These are phyloP conservation scores for Pittosporum tobira DNA, from an alignment of 129 eudicot genomes.

Conservation along the genomic window DNA sequence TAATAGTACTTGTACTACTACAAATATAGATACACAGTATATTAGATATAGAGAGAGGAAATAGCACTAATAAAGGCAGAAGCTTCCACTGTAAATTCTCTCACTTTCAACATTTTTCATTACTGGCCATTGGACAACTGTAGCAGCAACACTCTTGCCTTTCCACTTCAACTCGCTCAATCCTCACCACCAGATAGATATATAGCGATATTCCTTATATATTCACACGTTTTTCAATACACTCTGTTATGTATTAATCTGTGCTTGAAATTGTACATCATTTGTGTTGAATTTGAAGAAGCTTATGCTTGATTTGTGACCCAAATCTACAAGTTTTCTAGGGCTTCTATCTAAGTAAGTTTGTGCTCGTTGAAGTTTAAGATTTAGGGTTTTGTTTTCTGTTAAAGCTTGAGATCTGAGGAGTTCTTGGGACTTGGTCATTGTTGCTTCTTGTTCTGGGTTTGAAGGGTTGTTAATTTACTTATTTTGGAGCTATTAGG, in stretches of 20 bases:
- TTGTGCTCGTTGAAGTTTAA: neutral
- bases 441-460: neutral
- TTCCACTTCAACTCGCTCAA: neutral
- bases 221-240: neutral
- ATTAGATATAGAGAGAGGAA: slow-evolving; percentile 1
- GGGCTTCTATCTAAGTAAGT: neutral
- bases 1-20: neutral
- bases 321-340: neutral
- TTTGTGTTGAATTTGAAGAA: neutral
- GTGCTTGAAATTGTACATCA: neutral
- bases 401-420: slow-evolving; percentile 15
- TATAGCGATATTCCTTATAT: neutral
- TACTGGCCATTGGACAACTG: neutral
- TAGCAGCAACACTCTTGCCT: neutral
- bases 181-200: neutral
- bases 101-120: neutral
- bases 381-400: neutral
- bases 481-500: neutral
- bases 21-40: neutral
- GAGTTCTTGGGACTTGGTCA: neutral
- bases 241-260: neutral
- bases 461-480: neutral
- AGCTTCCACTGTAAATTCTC: neutral
- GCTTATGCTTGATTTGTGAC: slow-evolving; percentile 3
- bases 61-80: neutral